Evolutionary conservation across 768 basidiomycete genomes (phyloP).

Genomic region (Cyathus striatus): DNA sequence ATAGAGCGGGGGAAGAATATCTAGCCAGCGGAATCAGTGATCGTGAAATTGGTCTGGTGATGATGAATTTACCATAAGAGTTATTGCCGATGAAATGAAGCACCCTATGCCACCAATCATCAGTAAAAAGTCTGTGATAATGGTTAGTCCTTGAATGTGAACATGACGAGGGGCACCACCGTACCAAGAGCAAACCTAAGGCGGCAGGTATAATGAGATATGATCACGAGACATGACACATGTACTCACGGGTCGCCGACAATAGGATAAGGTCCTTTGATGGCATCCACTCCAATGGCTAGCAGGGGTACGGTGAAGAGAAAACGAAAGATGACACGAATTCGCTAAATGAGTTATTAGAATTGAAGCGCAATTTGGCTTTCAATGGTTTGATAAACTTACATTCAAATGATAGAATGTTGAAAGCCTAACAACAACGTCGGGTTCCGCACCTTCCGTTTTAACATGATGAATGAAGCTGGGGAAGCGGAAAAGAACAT

Average conservation of each 20-base stretch:
- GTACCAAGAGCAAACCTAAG: neutral
- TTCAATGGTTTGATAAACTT: conserved; percentile 16
- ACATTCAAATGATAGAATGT: conserved; percentile 81
- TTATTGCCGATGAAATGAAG: conserved; percentile 76
- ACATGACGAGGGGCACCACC: too few relatives aligned
- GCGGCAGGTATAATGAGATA: neutral
- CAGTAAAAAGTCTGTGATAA: conserved; percentile 53
- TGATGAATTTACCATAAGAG: conserved; percentile 50
- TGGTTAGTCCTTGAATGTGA: too few relatives aligned
- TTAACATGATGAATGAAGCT: conserved; percentile 66
- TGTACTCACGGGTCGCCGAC: conserved; percentile 50
- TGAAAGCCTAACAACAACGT: conserved; percentile 66
- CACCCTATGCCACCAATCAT: conserved; percentile 72
- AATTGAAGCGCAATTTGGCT: neutral
- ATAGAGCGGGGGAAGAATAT: conserved; percentile 79
- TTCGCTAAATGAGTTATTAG: conserved; percentile 36
- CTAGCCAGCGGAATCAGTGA: conserved; percentile 24
- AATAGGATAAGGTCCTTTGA: conserved; percentile 44
- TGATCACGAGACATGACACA: neutral
- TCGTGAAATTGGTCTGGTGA: neutral
- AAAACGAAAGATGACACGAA: conserved; percentile 73
- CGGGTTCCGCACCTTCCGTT: conserved; percentile 66
- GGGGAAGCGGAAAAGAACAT: conserved; percentile 68
- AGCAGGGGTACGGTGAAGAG: conserved; percentile 67
- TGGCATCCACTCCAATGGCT: conserved; percentile 59